Percentiles rank a stretch among this genome's conserved stretches.
phyloP scores from a whole-genome alignment of 306 rosid species.

The Gleditsia sinensis region DNA sequence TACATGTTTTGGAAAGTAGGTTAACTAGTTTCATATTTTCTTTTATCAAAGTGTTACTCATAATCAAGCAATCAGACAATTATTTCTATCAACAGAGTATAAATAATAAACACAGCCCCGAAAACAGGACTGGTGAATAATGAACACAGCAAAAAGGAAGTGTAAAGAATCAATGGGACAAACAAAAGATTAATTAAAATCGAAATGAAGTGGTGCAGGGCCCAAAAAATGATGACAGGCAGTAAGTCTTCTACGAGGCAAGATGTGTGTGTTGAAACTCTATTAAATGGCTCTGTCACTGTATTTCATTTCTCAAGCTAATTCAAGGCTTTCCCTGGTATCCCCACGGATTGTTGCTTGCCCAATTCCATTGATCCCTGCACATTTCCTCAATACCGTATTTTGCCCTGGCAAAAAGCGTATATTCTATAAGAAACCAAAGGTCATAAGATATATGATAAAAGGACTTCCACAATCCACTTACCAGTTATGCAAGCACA shows the following conservation, averaged over 20 bases:
- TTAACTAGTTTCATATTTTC: conserved; percentile 20
- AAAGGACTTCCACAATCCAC: background rate
- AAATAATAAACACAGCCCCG: background rate
- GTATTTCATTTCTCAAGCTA: background rate
- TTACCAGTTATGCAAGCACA: background rate
- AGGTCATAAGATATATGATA: background rate
- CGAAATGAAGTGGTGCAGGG: conserved; percentile 11
- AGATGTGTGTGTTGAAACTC: background rate
- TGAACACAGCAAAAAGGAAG: background rate
- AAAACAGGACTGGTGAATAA: background rate
- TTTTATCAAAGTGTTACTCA: background rate
- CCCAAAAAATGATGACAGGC: background rate
- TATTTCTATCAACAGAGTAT: background rate
- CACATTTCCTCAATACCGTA: conserved; percentile 75
- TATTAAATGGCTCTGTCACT: background rate
- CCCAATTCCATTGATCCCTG: conserved; percentile 94
- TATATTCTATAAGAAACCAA: background rate
- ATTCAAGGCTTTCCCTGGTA: conserved; percentile 44
- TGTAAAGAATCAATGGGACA: conserved; percentile 18
- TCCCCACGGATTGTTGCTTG: conserved; percentile 79
- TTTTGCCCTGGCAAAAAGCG: conserved; percentile 37
- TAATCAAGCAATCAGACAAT: background rate
- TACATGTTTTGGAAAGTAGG: too few relatives aligned
- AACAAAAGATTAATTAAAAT: conserved; percentile 23
- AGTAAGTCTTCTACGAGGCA: background rate